Percentiles rank a stretch among this genome's conserved stretches.
Conservation (phyloP, 345 rosid genomes). For the Theobroma cacao region DNA sequence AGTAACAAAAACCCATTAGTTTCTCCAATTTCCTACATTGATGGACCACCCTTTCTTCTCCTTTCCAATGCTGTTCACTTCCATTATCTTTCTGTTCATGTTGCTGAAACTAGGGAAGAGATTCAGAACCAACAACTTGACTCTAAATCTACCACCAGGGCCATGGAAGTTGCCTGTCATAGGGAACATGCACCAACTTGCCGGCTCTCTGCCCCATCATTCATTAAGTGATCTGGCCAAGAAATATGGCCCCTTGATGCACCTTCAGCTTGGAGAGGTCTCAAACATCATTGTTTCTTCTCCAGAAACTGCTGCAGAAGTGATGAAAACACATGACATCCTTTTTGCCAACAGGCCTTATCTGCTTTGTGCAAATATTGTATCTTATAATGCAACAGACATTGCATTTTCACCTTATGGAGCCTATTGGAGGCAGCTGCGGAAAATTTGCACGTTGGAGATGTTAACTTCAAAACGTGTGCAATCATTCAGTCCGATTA, state of each 20-base stretch:
- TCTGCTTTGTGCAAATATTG: not conserved
- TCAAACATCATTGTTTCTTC: constrained; percentile 27
- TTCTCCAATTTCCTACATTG: not conserved
- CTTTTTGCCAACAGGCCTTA: constrained; percentile 28
- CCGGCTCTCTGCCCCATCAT: constrained; percentile 23
- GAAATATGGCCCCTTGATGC: constrained; percentile 35
- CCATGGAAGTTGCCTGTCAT: constrained; percentile 34
- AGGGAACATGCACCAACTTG: constrained; percentile 34
- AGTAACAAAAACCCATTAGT: not conserved
- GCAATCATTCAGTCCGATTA: not conserved
- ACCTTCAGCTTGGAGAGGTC: constrained; percentile 30
- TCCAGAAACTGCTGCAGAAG: constrained; percentile 21
- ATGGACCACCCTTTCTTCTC: not conserved
- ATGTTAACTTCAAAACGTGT: constrained; percentile 1
- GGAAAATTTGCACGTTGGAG: not conserved
- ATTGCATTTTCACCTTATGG: constrained; percentile 26
- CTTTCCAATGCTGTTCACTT: not conserved
- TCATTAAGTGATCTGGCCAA: constrained; percentile 25
- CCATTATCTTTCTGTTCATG: not conserved
- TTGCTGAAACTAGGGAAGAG: not conserved
- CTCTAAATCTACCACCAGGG: constrained; percentile 32
- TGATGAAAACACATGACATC: constrained; percentile 33
- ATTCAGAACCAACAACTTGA: not conserved
- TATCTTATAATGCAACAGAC: constrained; percentile 2
- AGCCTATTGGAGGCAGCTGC: constrained; percentile 20